Percentiles rank a stretch among this genome's conserved stretches.
These are phyloP conservation scores for Emmonsiellopsis sp. DNA, from an alignment of 2,329 filamentous ascomycete genomes.

Conservation along the genomic window DNA sequence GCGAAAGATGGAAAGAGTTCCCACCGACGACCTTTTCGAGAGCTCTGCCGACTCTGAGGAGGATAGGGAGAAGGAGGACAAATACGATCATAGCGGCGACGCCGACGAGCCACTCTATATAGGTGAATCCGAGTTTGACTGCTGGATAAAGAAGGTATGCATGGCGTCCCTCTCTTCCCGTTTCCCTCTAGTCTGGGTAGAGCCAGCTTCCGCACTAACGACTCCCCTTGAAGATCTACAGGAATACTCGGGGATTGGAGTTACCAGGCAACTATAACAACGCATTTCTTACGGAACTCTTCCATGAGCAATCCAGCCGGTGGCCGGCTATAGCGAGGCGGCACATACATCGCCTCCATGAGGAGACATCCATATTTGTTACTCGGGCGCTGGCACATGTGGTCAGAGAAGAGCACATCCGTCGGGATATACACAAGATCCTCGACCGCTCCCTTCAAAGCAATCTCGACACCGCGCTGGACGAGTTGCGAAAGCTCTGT, in stretches of 20 bases:
- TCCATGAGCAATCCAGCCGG: constrained; percentile 19
- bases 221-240: constrained; percentile 16
- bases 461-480: constrained; percentile 6
- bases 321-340: constrained; percentile 16
- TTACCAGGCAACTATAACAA: constrained; percentile 23
- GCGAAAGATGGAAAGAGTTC: constrained; percentile 7
- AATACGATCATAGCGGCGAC: background rate
- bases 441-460: constrained; percentile 1
- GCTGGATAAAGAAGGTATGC: background rate
- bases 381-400: constrained; percentile 5
- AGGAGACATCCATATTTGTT: constrained; percentile 9
- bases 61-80: no score
- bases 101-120: background rate
- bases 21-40: background rate
- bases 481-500: constrained; percentile 11
- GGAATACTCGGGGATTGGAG: constrained; percentile 18
- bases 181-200: background rate
- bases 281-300: constrained; percentile 17
- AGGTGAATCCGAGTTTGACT: background rate
- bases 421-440: constrained; percentile 1
- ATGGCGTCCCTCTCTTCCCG: no score
- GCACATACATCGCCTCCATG: constrained; percentile 10
- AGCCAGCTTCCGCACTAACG: background rate
- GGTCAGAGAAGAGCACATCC: constrained; percentile 4
- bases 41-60: no score